Conservation (phyloP, 2,329 filamentous ascomycete species). For the Rutstroemia sp. region DNA sequence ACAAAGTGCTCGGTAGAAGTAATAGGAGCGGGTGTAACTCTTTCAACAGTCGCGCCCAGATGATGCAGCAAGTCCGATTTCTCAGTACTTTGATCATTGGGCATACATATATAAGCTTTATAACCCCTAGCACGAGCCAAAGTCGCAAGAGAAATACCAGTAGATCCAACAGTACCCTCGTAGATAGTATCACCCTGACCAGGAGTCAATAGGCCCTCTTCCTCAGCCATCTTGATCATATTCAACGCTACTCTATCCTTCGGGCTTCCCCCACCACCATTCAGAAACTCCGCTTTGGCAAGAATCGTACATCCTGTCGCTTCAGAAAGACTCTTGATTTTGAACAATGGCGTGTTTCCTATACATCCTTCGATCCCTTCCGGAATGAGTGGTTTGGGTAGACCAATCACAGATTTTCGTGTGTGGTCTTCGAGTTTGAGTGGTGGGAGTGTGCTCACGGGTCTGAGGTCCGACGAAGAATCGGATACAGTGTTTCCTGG, state of each 20-base stretch:
- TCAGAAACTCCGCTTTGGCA: slow-evolving; percentile 93
- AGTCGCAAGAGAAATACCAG: slow-evolving; percentile 87
- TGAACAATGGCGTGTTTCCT: slow-evolving; percentile 84
- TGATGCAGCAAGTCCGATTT: slow-evolving; percentile 85
- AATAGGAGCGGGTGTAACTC: slow-evolving; percentile 85
- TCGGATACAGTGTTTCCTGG: slow-evolving; percentile 5
- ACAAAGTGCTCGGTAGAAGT: slow-evolving; percentile 92
- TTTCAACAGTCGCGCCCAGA: slow-evolving; percentile 86
- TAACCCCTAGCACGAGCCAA: slow-evolving; percentile 86
- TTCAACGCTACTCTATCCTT: slow-evolving; percentile 91
- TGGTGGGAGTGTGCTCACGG: slow-evolving; percentile 31
- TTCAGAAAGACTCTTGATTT: slow-evolving; percentile 76
- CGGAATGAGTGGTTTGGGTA: slow-evolving; percentile 39
- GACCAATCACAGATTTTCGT: slow-evolving; percentile 24
- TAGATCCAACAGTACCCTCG: slow-evolving; percentile 94
- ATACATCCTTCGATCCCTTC: slow-evolving; percentile 88
- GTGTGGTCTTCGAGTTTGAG: slow-evolving; percentile 52
- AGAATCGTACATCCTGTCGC: slow-evolving; percentile 85
- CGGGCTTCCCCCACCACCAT: slow-evolving; percentile 86
- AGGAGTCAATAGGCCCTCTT: slow-evolving; percentile 65
- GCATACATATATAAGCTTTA: slow-evolving; percentile 94
- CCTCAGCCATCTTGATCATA: slow-evolving; percentile 81
- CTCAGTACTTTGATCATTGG: slow-evolving; percentile 79
- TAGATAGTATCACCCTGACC: slow-evolving; percentile 89
- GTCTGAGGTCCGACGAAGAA: slow-evolving; percentile 16